Evolutionary conservation across 2,329 filamentous ascomycete genomes (phyloP), one percentile per base, ranked within the genome.

Genomic region (Emmonsiellopsis sp.): DNA sequence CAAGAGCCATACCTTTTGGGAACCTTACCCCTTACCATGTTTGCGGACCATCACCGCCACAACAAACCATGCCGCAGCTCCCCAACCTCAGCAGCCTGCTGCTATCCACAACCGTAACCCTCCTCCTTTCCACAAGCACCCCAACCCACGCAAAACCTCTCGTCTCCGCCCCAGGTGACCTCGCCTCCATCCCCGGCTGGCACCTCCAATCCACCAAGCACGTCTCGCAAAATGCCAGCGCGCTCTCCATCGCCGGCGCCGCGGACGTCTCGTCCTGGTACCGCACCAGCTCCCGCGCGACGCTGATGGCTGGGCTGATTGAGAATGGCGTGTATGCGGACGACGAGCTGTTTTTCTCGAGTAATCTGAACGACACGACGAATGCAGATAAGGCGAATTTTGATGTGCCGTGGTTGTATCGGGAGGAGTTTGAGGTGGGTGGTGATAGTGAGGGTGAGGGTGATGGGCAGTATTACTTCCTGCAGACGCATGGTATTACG

Each of bases 401-500:
- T 54, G 63, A 68, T 0, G 72, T 76, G 0, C 78, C 81, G 0
- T 85, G 81, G 81, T 62, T 83, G 26, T 85, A 83, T 58, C 73
- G 81, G 10, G 68, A 76, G 40, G 78, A 83, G 54, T 78, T 82
- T 52, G 54, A 57, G 0, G 58, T 82, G 1, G 58, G 65, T 0
- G 78, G 82, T 51, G 54, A 56, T 0, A 58, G 81, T 1, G 58
- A 65, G 0, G 61, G 63, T 0, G 47, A 59, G 10, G 48, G 55
- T 2, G 32, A 63, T 0, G 66, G 65, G 1, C 65, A 72, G 35
- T 76, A 81, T 58, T 79, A 76, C 57, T 71, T 79, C 31, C 67
- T 85, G 1, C 67, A 76, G 35, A 84, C 80, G 0, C 72, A 84
- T 55, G 82, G 82, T 4, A 81, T 85, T 57, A 78, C 76, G 0